Evolutionary conservation across 306 rosid species (phyloP), one percentile per base, ranked within the genome.

Genomic region (Gillenia trifoliata): DNA sequence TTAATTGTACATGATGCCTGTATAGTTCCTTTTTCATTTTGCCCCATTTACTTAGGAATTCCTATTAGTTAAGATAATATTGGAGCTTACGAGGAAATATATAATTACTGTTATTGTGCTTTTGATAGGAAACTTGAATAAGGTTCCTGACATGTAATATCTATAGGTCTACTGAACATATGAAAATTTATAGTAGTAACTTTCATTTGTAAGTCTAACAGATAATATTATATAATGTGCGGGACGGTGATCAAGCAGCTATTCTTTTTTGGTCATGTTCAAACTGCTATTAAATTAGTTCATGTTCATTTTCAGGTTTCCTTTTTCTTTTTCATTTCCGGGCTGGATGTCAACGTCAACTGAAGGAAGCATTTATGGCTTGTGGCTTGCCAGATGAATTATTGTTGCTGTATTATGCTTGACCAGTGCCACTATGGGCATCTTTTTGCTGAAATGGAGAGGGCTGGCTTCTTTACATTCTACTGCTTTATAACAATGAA

Each of bases 391-490:
- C 88, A 82, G 92, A 91, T 93, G 98, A 90, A 74, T 83, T 89
- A 71, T 85, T 66, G 80, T 82, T 83, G 80, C 78, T 73, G 45
- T 78, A 76, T 75, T 83, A 77, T 88, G 83, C 83, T 82, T 54
- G 85, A 88, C 78, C 87, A 82, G 88, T 86, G 85, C 87, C 86
- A 89, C 82, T 80, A 94, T 94, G 98, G 94, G 70, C 89, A 83
- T 92, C 83, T 86, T 88, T 86, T 85, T 81, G 75, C 77, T 77
- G 79, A 88, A 89, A 80, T 77, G 94, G 90, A 88, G 85, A 83
- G 83, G 87, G 86, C 77, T 86, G 88, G 95, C 92, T 87, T 82
- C 78, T 85, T 83, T 77, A 34, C 82, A 49, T 84, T 81, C 76
- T 83, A 63, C 84, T 78, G 83, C 64, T 86, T 73, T 62, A 12